Base-by-base conservation (phyloP, 108 stramenopile genomes). In the Aureococcus anophagefferens region DNA sequence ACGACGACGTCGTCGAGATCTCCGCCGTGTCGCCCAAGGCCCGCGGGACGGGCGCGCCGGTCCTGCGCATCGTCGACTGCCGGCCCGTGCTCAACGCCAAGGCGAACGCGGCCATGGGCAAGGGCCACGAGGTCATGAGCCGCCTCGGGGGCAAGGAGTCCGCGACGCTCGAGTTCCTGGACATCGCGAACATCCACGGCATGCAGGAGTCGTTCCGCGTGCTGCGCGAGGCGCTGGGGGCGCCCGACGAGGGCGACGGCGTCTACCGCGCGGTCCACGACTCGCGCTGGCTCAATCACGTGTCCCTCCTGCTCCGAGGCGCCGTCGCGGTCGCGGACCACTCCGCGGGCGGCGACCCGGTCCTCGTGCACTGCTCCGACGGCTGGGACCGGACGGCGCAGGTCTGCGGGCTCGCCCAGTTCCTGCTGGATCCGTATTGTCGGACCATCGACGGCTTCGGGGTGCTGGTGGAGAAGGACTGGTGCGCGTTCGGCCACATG, bases 381-480 rank as follows among this genome's bases (percentile, higher is more conserved):
- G 99, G 99, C 28, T 99, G 97, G 95, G 99, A 99, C 84, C 83
- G 99, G 33, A 99, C 99, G 0, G 81, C 90, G 17, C 99, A 99
- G 84, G 91, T 96, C 0, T 73, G 84, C 11, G 87, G 83, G 30
- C 70, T 99, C 68, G 89, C 96, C 0, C 91, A 98, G 79, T 74
- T 99, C 9, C 63, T 99, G n/a, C 73, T 99, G 46, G 97, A 99
- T 80, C 94, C 97, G 21, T 90, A 88, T 82, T 98, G 92, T 70
- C 85, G 99, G 35, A 98, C 97, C 13, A 73, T 89, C 46, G 79
- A 87, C 45, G 99, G 99, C 13, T 99, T 99, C 77, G 78, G 82
- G 67, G 81, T 85, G 30, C 82, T 99, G 30, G 87, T 99, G 13
- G 96, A 96, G 81, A 96, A 96, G 77, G 99, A 99, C 65, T 99